Evolutionary conservation across 139 green algal species (phyloP).

Genomic region (Marvania coccoides): DNA sequence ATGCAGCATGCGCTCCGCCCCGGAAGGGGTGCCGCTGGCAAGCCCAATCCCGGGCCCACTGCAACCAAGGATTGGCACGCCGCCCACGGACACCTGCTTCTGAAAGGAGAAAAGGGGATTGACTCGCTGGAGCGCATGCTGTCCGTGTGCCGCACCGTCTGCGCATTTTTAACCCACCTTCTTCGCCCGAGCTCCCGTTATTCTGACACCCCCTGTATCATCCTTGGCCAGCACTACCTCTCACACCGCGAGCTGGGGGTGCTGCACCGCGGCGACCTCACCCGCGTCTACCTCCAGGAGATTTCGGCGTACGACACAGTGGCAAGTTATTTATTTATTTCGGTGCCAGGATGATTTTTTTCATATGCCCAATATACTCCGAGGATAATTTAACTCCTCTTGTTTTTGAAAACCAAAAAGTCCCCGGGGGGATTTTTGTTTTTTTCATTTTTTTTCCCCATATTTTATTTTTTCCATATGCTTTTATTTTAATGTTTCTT

Average conservation of each 20-base stretch:
- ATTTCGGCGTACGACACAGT: conserved; percentile 5
- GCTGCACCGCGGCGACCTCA: not conserved
- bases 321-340: too few relatives aligned
- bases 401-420: too few relatives aligned
- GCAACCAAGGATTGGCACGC: conserved; percentile 5
- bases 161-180: not conserved
- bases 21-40: too few relatives aligned
- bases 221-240: conserved; percentile 9
- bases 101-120: conserved; percentile 7
- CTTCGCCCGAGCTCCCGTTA: not conserved
- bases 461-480: too few relatives aligned
- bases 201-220: not conserved
- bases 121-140: conserved; percentile 12
- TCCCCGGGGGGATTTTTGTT: too few relatives aligned
- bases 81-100: not conserved
- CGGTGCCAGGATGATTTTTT: too few relatives aligned
- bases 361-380: too few relatives aligned
- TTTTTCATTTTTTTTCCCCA: too few relatives aligned
- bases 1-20: too few relatives aligned
- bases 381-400: too few relatives aligned
- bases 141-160: not conserved
- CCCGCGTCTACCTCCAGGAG: conserved; percentile 4
- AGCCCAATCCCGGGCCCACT: too few relatives aligned
- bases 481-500: too few relatives aligned
- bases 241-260: conserved; percentile 4